Conservation (phyloP, 2,329 filamentous ascomycete species). For the Podosphaera xanthii region DNA sequence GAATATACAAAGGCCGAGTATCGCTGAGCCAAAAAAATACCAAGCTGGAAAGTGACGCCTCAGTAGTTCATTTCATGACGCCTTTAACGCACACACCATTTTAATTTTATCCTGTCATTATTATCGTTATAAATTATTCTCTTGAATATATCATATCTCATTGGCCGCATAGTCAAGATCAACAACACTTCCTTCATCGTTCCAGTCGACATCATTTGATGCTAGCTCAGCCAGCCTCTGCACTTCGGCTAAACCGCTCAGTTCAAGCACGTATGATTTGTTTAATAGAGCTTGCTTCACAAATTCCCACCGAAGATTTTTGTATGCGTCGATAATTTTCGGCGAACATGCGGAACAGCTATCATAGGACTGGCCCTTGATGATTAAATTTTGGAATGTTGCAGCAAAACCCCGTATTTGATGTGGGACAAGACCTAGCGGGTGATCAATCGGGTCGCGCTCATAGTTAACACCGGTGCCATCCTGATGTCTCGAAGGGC, state of each 20-base stretch:
- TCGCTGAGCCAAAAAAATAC: too few species aligned
- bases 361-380: conserved; percentile 54
- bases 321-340: conserved; percentile 44
- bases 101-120: too few species aligned
- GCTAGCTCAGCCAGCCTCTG: conserved; percentile 31
- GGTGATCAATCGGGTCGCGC: conserved; percentile 32
- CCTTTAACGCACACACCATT: too few species aligned
- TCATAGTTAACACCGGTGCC: conserved; percentile 22
- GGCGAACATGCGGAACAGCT: conserved; percentile 63
- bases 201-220: conserved; percentile 31
- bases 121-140: too few species aligned
- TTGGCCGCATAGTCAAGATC: conserved; percentile 13
- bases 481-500: conserved; percentile 14
- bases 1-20: too few species aligned
- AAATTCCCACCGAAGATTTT: conserved; percentile 49
- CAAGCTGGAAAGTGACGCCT: too few species aligned
- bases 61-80: too few species aligned
- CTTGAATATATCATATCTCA: too few species aligned
- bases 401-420: conserved; percentile 59
- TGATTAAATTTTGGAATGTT: conserved; percentile 49
- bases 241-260: conserved; percentile 54
- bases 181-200: conserved; percentile 28
- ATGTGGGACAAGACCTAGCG: conserved; percentile 52
- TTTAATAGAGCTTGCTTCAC: conserved; percentile 52
- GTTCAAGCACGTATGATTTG: conserved; percentile 55